Conservation (phyloP, 2,329 filamentous ascomycete genomes). For the Stylonectria norvegica region DNA sequence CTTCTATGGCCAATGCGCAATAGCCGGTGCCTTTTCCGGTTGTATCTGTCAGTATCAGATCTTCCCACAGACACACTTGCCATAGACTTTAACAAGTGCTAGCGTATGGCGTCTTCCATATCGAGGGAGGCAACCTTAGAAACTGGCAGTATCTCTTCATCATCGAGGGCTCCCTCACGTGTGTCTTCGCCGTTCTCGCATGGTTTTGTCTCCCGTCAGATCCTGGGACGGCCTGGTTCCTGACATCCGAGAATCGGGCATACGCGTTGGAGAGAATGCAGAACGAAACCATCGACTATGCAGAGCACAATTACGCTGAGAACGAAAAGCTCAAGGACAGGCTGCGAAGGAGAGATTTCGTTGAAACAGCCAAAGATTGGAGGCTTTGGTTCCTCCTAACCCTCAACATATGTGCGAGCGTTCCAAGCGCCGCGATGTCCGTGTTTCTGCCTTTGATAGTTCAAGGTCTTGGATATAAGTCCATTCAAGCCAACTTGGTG, state of each 20-base stretch:
- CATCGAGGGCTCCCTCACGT: slow-evolving; percentile 55
- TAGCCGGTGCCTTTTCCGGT: slow-evolving; percentile 27
- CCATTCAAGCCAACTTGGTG: slow-evolving; percentile 26
- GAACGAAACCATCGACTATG: slow-evolving; percentile 22
- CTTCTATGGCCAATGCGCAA: slow-evolving; percentile 29
- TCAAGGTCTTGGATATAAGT: slow-evolving; percentile 26
- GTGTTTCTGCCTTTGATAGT: slow-evolving; percentile 27
- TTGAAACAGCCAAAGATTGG: slow-evolving; percentile 28
- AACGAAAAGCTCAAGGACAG: slow-evolving; percentile 25
- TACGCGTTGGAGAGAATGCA: slow-evolving; percentile 22
- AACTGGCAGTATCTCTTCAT: slow-evolving; percentile 69
- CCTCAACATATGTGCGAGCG: slow-evolving; percentile 27
- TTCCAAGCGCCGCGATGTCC: slow-evolving; percentile 25
- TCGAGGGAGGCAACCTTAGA: slow-evolving; percentile 35
- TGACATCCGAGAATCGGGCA: slow-evolving; percentile 17
- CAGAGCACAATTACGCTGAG: slow-evolving; percentile 24
- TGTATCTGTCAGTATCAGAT: slow-evolving; percentile 20
- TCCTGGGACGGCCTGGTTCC: slow-evolving; percentile 27
- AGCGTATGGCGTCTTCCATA: slow-evolving; percentile 29
- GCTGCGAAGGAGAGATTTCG: slow-evolving; percentile 20
- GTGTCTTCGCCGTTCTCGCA: slow-evolving; percentile 24
- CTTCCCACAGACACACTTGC: not conserved
- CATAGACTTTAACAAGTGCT: slow-evolving; percentile 2
- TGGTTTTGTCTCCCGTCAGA: slow-evolving; percentile 26
- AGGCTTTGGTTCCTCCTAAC: slow-evolving; percentile 25